Evolutionary conservation across 139 green algal genomes (phyloP).

Genomic region (Picochlorum sp.): DNA sequence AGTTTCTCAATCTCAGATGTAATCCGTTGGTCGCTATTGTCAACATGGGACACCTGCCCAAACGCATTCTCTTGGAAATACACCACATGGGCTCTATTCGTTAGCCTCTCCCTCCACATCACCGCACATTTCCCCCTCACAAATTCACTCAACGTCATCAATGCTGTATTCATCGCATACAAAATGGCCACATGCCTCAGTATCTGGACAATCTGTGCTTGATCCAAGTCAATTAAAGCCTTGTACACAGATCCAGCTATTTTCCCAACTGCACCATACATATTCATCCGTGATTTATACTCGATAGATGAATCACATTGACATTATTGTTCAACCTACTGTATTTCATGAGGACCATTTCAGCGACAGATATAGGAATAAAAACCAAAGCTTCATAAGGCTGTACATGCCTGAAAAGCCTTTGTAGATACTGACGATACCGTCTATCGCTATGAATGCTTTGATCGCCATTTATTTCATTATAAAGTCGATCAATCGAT

Average conservation of each 20-base stretch:
- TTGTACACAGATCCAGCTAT: slow-evolving; percentile 37
- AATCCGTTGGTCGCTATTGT: slow-evolving; percentile 82
- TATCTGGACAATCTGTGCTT: background rate
- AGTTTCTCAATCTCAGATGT: slow-evolving; percentile 42
- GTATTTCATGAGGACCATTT: slow-evolving; percentile 14
- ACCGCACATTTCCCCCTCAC: slow-evolving; percentile 13
- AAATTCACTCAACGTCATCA: slow-evolving; percentile 6
- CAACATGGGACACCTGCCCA: slow-evolving; percentile 25
- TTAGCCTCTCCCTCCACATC: slow-evolving; percentile 18
- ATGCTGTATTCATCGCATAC: slow-evolving; percentile 10
- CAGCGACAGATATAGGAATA: slow-evolving; percentile 17
- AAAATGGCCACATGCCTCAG: slow-evolving; percentile 17
- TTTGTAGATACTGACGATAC: background rate
- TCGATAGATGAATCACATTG: background rate
- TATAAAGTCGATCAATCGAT: too few species aligned
- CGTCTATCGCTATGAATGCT: background rate
- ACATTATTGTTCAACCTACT: slow-evolving; percentile 2
- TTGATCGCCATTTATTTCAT: too few species aligned
- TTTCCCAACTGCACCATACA: slow-evolving; percentile 32
- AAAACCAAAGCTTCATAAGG: slow-evolving; percentile 26
- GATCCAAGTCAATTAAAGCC: slow-evolving; percentile 24
- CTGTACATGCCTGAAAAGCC: slow-evolving; percentile 18
- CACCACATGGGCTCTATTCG: slow-evolving; percentile 9
- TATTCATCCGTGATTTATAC: background rate
- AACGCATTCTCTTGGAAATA: slow-evolving; percentile 29